Evolutionary conservation across 352 stramenopile species (phyloP).

Genomic region (Phytophthora pisi): DNA sequence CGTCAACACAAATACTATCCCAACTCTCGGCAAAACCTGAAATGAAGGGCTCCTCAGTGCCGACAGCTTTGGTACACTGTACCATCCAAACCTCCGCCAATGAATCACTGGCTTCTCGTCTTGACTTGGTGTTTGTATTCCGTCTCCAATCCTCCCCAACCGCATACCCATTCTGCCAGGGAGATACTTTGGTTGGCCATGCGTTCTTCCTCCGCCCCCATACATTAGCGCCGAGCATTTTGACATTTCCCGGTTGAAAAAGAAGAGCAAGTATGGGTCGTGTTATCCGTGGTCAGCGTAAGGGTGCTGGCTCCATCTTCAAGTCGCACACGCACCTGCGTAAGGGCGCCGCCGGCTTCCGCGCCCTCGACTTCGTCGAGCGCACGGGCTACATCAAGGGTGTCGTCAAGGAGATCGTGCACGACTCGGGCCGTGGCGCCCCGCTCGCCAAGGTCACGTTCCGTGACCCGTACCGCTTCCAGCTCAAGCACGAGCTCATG

Average conservation of each 20-base stretch:
- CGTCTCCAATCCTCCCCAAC: not conserved
- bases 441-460: conserved; percentile 96
- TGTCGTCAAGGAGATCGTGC: conserved; percentile 99
- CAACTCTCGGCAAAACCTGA: conserved; percentile 12
- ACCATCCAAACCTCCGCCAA: not conserved
- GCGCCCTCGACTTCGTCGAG: conserved; percentile 92
- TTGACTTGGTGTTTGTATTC: conserved; percentile 18
- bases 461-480: conserved; percentile 92
- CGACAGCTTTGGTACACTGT: not conserved
- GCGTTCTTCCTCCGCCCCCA: conserved; percentile 1
- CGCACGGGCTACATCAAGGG: conserved; percentile 98
- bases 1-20: not conserved
- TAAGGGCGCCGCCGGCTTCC: conserved; percentile 78
- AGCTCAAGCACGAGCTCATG: conserved; percentile 95
- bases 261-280: conserved; percentile 75
- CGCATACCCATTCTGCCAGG: conserved; percentile 12
- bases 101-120: not conserved
- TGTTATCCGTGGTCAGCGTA: conserved; percentile 90
- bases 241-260: conserved; percentile 77
- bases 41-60: not conserved
- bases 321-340: conserved; percentile 84
- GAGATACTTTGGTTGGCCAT: conserved; percentile 23
- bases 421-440: conserved; percentile 97
- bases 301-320: conserved; percentile 86
- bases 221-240: conserved; percentile 43